phyloP scores from a whole-genome alignment of 2,329 filamentous ascomycete genomes.

The Stachybotrys chartarum region DNA sequence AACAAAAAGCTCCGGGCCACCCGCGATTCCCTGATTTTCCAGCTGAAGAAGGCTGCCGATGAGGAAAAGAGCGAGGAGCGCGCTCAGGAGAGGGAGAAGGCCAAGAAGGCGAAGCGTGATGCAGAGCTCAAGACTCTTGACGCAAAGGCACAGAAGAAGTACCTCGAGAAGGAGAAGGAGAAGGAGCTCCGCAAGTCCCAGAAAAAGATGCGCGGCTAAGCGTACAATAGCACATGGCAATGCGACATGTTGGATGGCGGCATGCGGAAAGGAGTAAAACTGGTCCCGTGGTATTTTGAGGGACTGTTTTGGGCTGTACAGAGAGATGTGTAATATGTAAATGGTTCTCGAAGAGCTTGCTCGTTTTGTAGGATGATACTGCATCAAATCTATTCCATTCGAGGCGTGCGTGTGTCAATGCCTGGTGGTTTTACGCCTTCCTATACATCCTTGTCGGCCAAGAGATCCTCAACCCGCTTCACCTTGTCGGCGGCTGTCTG shows the following conservation, averaged over 20 bases:
- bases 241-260: neutral
- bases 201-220: slow-evolving; percentile 47
- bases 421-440: neutral
- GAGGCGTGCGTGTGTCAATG: neutral
- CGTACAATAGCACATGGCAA: neutral
- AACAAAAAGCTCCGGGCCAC: slow-evolving; percentile 72
- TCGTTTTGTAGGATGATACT: neutral
- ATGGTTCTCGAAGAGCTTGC: neutral
- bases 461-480: slow-evolving; percentile 45
- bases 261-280: too few relatives aligned
- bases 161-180: slow-evolving; percentile 71
- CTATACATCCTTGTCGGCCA: slow-evolving; percentile 21
- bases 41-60: slow-evolving; percentile 73
- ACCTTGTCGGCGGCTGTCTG: slow-evolving; percentile 81
- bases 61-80: slow-evolving; percentile 77
- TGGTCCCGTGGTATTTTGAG: too few relatives aligned
- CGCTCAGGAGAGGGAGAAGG: slow-evolving; percentile 60
- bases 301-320: neutral
- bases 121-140: slow-evolving; percentile 68
- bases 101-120: slow-evolving; percentile 87
- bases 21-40: slow-evolving; percentile 73
- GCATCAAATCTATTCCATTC: too few relatives aligned
- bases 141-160: slow-evolving; percentile 81
- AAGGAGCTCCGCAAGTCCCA: slow-evolving; percentile 55
- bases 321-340: neutral